phyloP scores from a whole-genome alignment of 148 eudicot genomes.

The Cornus suecica region DNA sequence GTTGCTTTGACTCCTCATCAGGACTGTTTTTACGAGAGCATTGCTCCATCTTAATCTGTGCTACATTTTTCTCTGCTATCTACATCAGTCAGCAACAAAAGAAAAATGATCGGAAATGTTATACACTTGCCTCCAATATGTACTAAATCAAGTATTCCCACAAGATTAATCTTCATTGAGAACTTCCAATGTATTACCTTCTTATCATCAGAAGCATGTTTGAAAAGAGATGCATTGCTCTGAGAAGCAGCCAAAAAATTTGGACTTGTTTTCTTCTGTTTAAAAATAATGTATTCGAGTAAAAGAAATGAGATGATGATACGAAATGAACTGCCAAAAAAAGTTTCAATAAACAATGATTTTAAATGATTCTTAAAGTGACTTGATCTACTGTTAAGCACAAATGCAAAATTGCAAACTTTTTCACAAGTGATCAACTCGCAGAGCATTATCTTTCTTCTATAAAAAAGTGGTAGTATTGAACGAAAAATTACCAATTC shows the following conservation, averaged over 20 bases:
- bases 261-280: conserved; percentile 42
- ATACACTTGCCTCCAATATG: neutral
- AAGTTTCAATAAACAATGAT: neutral
- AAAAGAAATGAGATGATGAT: neutral
- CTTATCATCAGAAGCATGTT: conserved; percentile 34
- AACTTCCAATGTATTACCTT: conserved; percentile 34
- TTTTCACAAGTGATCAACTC: neutral
- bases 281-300: conserved; percentile 11
- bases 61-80: conserved; percentile 39
- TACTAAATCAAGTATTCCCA: neutral
- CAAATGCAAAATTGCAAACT: neutral
- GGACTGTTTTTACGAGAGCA: conserved; percentile 17
- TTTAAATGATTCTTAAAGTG: neutral
- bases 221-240: conserved; percentile 40
- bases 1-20: conserved; percentile 55
- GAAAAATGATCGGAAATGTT: conserved; percentile 7
- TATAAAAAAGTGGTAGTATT: neutral
- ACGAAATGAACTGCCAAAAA: neutral
- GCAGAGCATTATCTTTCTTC: neutral
- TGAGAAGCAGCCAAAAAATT: conserved; percentile 36
- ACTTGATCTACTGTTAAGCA: conserved; percentile 1
- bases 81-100: conserved; percentile 19
- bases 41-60: conserved; percentile 36
- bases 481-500: conserved; percentile 46
- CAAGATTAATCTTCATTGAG: neutral